Conservation (phyloP, 257 asterid genomes). For the Mentha longifolia region DNA sequence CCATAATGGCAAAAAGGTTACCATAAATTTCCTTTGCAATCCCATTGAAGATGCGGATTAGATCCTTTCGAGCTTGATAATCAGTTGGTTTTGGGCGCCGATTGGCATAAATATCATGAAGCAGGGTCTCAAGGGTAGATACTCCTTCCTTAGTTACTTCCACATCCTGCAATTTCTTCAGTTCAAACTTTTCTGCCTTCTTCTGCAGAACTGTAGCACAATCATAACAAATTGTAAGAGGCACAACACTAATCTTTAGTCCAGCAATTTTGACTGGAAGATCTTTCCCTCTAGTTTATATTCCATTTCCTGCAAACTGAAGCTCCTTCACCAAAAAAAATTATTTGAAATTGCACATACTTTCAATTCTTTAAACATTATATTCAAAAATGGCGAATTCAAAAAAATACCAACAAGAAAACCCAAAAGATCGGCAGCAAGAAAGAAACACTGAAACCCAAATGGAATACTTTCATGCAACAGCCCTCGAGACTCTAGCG, state of each 20-base stretch:
- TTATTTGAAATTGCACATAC: background rate
- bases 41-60: slow-evolving; percentile 71
- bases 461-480: background rate
- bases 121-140: slow-evolving; percentile 60
- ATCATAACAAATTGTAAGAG: slow-evolving; percentile 36
- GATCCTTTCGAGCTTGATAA: slow-evolving; percentile 66
- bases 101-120: slow-evolving; percentile 58
- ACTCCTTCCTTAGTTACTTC: slow-evolving; percentile 43
- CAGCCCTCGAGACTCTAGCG: background rate
- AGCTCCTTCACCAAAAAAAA: background rate
- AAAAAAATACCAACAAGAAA: background rate
- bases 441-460: slow-evolving; percentile 9
- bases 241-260: background rate
- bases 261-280: slow-evolving; percentile 8
- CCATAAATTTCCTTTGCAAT: slow-evolving; percentile 86
- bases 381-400: background rate
- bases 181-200: slow-evolving; percentile 68
- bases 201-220: slow-evolving; percentile 59
- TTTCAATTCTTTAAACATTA: background rate
- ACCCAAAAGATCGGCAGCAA: slow-evolving; percentile 7
- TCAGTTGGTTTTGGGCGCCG: slow-evolving; percentile 67
- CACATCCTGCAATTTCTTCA: slow-evolving; percentile 52
- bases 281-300: background rate
- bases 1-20: slow-evolving; percentile 35
- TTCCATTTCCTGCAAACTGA: slow-evolving; percentile 10